Evolutionary conservation across 768 basidiomycete genomes (phyloP), one percentile per base, ranked within the genome.

Genomic region (Rhodotorula sphaerocarpa): DNA sequence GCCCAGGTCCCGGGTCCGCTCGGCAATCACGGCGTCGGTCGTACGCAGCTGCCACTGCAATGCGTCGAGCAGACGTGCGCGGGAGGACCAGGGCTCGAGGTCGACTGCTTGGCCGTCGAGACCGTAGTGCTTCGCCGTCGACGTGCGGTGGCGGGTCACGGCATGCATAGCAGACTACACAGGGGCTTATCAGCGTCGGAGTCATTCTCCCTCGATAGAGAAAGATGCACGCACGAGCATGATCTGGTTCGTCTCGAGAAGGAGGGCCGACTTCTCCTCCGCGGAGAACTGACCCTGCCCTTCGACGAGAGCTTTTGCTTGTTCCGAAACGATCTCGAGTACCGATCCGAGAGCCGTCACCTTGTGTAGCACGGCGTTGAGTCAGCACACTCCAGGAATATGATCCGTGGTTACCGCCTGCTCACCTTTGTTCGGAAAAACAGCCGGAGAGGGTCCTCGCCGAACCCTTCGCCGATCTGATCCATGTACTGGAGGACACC

Each of bases 371-470:
- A 28, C 44, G 45, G 36, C 36, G 30, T 55, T 39, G n/a, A n/a
- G 9, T 21, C 7, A 23, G 1, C 6, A 58, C 50, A 54, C 31
- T n/a, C 12, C 21, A 15, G 23, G 9, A 11, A 23, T 43, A 9
- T 2, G 31, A 7, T 9, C 20, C 9, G 25, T 45, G n/a, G 2
- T 39, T 51, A 16, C 28, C 3, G 15, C n/a, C n/a, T n/a, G n/a
- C n/a, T n/a, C n/a, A 78, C 77, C 65, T 77, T 80, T 31, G 80
- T 78, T 46, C 86, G 81, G 81, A 96, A 92, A 78, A 95, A 95
- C 5, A 84, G 80, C 42, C 92, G 81, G 66, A 90, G 81, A 25
- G 84, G 76, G 71, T 95, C 91, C 72, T 90, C 83, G 65, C 84
- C 80, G 59, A 81, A 72, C 14, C 75, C 79, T 70, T 85, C 77